These are phyloP conservation scores for Fomitopsis pinicola DNA, from an alignment of 1,284 basidiomycete species.

Conservation along the genomic window DNA sequence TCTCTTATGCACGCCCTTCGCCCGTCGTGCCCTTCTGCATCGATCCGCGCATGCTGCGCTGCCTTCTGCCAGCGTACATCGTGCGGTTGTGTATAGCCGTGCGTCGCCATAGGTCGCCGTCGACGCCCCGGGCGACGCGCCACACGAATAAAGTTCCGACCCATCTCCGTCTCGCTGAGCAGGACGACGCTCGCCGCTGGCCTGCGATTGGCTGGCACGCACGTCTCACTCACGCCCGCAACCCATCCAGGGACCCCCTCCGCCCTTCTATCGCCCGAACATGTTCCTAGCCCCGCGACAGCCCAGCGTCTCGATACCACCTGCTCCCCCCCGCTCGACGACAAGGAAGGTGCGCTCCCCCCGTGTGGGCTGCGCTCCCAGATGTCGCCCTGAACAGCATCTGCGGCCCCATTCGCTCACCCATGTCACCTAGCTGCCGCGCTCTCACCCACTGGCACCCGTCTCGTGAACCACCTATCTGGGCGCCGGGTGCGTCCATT, in stretches of 20 bases:
- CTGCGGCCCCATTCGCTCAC: neutral
- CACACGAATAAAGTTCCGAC: constrained; percentile 1
- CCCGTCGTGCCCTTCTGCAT: neutral
- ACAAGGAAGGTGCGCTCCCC: neutral
- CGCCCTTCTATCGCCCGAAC: neutral
- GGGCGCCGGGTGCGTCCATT: neutral
- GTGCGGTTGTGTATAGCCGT: neutral
- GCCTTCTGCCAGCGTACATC: neutral
- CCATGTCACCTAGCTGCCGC: neutral
- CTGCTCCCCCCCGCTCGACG: neutral
- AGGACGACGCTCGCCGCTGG: neutral
- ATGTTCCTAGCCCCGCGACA: neutral
- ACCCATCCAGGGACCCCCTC: neutral
- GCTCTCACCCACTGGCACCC: neutral
- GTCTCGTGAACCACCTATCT: neutral
- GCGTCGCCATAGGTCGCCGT: neutral
- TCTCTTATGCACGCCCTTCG: neutral
- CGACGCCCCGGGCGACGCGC: neutral
- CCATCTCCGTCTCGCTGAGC: constrained; percentile 3
- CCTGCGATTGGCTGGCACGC: neutral
- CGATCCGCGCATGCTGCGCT: neutral
- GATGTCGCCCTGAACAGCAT: neutral
- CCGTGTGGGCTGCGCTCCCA: neutral
- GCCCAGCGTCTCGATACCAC: constrained; percentile 1
- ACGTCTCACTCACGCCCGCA: neutral